A percentile compares a stretch with the other conserved stretches of the same genome.
Evolutionary conservation across 2,329 filamentous ascomycete species (phyloP).

Genomic region (Aspergillus ruber): DNA sequence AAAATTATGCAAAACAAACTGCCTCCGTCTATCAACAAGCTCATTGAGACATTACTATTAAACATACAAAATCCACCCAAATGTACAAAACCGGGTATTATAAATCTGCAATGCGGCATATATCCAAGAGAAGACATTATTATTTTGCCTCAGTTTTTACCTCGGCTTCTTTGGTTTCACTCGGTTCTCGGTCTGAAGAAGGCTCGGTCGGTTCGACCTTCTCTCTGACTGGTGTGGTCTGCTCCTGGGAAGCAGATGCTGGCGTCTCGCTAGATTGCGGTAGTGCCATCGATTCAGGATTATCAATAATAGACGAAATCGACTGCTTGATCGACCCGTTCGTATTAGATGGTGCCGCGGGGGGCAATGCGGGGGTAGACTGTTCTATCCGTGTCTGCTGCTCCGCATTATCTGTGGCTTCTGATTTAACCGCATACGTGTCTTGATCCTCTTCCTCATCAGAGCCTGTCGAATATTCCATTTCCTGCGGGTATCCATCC

Average conservation of each 20-base stretch:
- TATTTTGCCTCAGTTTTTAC: constrained; percentile 12
- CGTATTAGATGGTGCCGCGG: constrained; percentile 1
- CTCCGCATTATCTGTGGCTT: constrained; percentile 16
- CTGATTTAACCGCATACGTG: constrained; percentile 25
- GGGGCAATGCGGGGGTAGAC: constrained; percentile 5
- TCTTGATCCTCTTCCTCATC: constrained; percentile 22
- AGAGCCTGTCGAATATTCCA: constrained; percentile 25
- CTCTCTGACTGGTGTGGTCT: constrained; percentile 1
- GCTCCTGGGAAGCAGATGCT: constrained; percentile 13
- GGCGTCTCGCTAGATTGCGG: constrained; percentile 15
- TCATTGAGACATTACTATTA: constrained; percentile 16
- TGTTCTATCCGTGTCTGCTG: constrained; percentile 14
- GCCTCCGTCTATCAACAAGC: background rate
- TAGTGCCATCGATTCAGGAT: constrained; percentile 19
- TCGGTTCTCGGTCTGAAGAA: constrained; percentile 1
- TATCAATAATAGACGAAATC: constrained; percentile 36
- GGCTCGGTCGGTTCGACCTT: too few species aligned
- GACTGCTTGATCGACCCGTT: constrained; percentile 32
- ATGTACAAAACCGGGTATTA: constrained; percentile 16
- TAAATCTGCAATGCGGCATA: constrained; percentile 8
- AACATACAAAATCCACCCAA: constrained; percentile 11
- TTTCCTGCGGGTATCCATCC: constrained; percentile 25
- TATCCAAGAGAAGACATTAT: background rate
- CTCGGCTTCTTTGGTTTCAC: constrained; percentile 15
- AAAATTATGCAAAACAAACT: constrained; percentile 9